A percentile compares a stretch with the other conserved stretches of the same genome.
These are phyloP conservation scores for Picochlorum sp. DNA, from an alignment of 139 green algal genomes.

Conservation along the genomic window DNA sequence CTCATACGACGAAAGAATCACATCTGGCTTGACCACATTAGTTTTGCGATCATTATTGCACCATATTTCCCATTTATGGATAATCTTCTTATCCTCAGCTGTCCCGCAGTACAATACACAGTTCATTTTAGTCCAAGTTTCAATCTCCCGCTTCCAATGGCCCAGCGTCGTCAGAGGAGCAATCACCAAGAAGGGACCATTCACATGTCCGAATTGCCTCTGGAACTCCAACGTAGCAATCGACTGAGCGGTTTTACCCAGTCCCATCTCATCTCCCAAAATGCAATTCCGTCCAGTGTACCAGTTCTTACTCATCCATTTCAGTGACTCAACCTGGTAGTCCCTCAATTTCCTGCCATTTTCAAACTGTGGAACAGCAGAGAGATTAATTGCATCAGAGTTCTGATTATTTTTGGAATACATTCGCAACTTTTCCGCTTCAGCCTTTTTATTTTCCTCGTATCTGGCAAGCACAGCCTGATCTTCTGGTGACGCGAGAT, in stretches of 20 bases:
- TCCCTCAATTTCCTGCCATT: conserved; percentile 63
- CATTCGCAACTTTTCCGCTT: conserved; percentile 15
- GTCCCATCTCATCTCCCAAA: conserved; percentile 92
- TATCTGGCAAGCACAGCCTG: conserved; percentile 2
- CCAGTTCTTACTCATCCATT: conserved; percentile 75
- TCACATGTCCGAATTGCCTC: conserved; percentile 34
- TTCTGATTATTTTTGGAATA: conserved; percentile 42
- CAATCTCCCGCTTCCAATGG: conserved; percentile 88
- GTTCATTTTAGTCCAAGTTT: conserved; percentile 85
- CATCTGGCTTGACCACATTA: conserved; percentile 36
- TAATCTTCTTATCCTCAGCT: conserved; percentile 47
- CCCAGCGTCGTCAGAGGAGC: conserved; percentile 86
- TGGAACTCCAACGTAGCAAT: conserved; percentile 65
- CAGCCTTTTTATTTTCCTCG: conserved; percentile 9
- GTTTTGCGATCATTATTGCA: not conserved
- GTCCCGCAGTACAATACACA: conserved; percentile 66
- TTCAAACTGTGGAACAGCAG: conserved; percentile 51
- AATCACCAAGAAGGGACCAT: conserved; percentile 81
- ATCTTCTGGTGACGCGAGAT: conserved; percentile 28
- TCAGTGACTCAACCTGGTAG: conserved; percentile 67
- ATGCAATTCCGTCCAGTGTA: conserved; percentile 58
- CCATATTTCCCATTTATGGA: conserved; percentile 59
- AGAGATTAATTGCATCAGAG: conserved; percentile 26
- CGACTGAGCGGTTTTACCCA: conserved; percentile 78
- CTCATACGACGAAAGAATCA: conserved; percentile 77